Percentiles rank a stretch among this genome's conserved stretches.
Conservation (phyloP, 140 eudicot species). For the Erigeron philadelphicus region DNA sequence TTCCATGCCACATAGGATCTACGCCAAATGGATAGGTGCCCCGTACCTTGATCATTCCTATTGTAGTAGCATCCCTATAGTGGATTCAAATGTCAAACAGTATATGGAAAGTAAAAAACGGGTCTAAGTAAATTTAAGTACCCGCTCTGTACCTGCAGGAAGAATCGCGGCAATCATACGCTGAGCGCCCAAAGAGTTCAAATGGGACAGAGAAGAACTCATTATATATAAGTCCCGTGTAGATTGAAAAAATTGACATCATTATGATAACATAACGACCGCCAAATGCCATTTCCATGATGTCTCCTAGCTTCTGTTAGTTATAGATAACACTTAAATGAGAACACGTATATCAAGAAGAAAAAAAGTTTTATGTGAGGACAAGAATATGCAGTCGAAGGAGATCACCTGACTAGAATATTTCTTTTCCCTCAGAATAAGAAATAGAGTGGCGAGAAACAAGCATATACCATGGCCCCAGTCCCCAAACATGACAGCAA, state of each 20-base stretch:
- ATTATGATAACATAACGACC: slow-evolving; percentile 81
- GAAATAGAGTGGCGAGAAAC: slow-evolving; percentile 64
- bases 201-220: slow-evolving; percentile 85
- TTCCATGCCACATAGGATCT: slow-evolving; percentile 92
- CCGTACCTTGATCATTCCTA: slow-evolving; percentile 67
- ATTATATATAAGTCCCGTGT: slow-evolving; percentile 73
- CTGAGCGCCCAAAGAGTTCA: slow-evolving; percentile 77
- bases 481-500: slow-evolving; percentile 96
- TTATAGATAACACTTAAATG: background rate
- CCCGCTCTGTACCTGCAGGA: slow-evolving; percentile 52
- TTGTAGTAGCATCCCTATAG: slow-evolving; percentile 68
- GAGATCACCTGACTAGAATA: slow-evolving; percentile 64
- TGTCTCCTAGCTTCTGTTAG: slow-evolving; percentile 81
- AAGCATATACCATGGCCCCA: slow-evolving; percentile 95
- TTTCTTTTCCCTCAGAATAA: slow-evolving; percentile 63
- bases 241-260: slow-evolving; percentile 89
- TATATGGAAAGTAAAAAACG: background rate
- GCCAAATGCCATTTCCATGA: slow-evolving; percentile 89
- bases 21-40: slow-evolving; percentile 85
- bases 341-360: background rate
- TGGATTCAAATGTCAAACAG: slow-evolving; percentile 19
- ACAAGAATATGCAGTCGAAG: slow-evolving; percentile 14
- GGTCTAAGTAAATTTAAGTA: background rate
- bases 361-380: background rate
- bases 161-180: slow-evolving; percentile 67